These are phyloP conservation scores for Polymyxa betae DNA, from an alignment of 208 protist genomes.

Conservation along the genomic window DNA sequence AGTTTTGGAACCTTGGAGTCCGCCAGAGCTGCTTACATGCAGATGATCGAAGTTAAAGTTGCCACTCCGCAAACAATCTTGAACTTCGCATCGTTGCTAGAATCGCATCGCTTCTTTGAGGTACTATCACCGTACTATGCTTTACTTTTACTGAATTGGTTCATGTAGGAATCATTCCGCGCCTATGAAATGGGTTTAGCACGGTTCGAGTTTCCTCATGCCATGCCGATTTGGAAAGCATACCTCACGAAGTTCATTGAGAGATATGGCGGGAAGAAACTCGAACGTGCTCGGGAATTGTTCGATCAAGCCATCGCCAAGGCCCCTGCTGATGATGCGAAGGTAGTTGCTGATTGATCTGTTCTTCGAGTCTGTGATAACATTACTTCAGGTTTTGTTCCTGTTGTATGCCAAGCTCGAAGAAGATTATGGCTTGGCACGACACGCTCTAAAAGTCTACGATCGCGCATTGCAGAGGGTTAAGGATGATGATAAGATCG, in stretches of 20 bases:
- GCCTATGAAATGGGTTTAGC: slow-evolving; percentile 71
- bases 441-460: slow-evolving; percentile 59
- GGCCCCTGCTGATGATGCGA: slow-evolving; percentile 60
- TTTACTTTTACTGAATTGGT: not conserved
- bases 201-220: slow-evolving; percentile 82
- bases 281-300: slow-evolving; percentile 85
- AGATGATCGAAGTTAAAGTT: slow-evolving; percentile 67
- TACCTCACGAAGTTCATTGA: slow-evolving; percentile 85
- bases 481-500: slow-evolving; percentile 66
- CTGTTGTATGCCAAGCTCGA: slow-evolving; percentile 83
- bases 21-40: slow-evolving; percentile 56
- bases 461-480: slow-evolving; percentile 48
- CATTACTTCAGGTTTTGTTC: slow-evolving; percentile 70
- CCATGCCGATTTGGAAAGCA: slow-evolving; percentile 80
- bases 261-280: slow-evolving; percentile 81
- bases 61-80: slow-evolving; percentile 82
- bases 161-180: slow-evolving; percentile 76
- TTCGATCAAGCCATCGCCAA: slow-evolving; percentile 82
- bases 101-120: slow-evolving; percentile 77
- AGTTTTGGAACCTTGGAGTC: slow-evolving; percentile 73
- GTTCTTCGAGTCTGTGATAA: not conserved
- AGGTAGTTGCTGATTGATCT: slow-evolving; percentile 16
- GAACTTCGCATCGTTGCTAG: slow-evolving; percentile 82
- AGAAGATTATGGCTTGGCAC: slow-evolving; percentile 69
- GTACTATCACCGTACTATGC: not conserved